Evolutionary conservation across 192 early-diverging fungal species (phyloP), one percentile per base, ranked within the genome.

Genomic region (Rhizophagus prolifer): DNA sequence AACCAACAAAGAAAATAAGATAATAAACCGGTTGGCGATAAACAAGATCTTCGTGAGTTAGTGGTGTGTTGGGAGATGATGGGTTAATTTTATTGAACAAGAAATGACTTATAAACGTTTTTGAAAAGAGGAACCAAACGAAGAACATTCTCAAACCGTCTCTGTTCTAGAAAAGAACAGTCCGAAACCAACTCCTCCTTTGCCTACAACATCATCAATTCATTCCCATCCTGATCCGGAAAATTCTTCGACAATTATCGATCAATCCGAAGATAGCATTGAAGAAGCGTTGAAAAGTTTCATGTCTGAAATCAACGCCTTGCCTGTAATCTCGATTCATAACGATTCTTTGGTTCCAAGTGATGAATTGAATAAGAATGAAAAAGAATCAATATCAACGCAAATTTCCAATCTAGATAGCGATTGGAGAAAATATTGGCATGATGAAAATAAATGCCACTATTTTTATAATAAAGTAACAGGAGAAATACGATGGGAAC

Each of bases 251-350:
- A 16, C 16, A 23, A 25, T n/a, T 23, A 50, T 70, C 23, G 68
- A 70, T 70, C 44, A 47, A 28, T 50, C 68, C 9, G 68, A 70
- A 34, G 68, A 70, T 44, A 70, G 68, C 26, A 70, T 70, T 14
- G 68, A 70, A 70, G 41, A 38, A 47, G 68, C 68, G 19, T 70
- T 70, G 41, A 70, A 70, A 70, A 70, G 25, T 23, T 70, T 70
- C 41, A 47, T 70, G 68, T 70, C 68, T 13, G 68, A 70, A 70
- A 70, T 70, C 21, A 70, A 70, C n/a, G 68, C 68, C 9, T 19
- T 70, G n/a, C 68, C 68, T 0, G 44, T 50, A 50, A 47, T 44
- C 7, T 47, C 68, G 4, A 67, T 67, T 12, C 13, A 67, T 67
- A 44, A 41, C 23, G 26, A 70, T 70, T 50, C 44, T 28, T 2